phyloP scores from a whole-genome alignment of 1,284 basidiomycete species.

The Paramarasmius palmivorus region DNA sequence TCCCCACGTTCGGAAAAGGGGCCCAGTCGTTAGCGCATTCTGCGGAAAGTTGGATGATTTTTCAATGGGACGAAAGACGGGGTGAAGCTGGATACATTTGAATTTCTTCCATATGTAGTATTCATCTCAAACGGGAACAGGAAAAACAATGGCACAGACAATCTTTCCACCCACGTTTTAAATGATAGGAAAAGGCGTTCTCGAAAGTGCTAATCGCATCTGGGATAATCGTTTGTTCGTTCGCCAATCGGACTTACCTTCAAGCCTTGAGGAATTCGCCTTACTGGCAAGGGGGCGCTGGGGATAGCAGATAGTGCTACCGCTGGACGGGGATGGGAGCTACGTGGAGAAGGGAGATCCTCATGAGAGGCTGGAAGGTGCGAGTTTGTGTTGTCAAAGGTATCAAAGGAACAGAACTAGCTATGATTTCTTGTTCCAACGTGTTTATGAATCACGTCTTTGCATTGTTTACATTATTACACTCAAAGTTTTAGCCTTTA shows the following conservation, averaged over 20 bases:
- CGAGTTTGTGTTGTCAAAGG: conserved; percentile 2
- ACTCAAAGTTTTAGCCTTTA: conserved; percentile 1
- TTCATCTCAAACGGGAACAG: not conserved
- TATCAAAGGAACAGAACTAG: conserved; percentile 8
- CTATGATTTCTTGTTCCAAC: no score
- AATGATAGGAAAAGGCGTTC: conserved; percentile 44
- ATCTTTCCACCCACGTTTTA: conserved; percentile 38
- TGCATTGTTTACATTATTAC: not conserved
- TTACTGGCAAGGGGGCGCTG: conserved; percentile 37
- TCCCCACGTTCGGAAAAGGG: conserved; percentile 40
- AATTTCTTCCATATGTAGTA: no score
- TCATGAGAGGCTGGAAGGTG: conserved; percentile 3
- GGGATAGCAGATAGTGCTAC: conserved; percentile 40
- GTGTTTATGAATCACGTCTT: no score
- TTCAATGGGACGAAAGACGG: conserved; percentile 57
- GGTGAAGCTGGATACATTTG: conserved; percentile 32
- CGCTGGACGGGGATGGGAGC: conserved; percentile 30
- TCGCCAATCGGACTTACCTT: conserved; percentile 48
- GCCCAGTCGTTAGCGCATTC: conserved; percentile 42
- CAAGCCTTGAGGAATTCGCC: conserved; percentile 49
- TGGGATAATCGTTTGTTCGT: conserved; percentile 61
- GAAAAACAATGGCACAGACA: conserved; percentile 49
- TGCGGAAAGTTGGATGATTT: conserved; percentile 66
- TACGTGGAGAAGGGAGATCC: not conserved
- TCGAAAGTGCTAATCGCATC: conserved; percentile 56